phyloP scores from a whole-genome alignment of 2,329 filamentous ascomycete species.

The Ascochyta pisi region DNA sequence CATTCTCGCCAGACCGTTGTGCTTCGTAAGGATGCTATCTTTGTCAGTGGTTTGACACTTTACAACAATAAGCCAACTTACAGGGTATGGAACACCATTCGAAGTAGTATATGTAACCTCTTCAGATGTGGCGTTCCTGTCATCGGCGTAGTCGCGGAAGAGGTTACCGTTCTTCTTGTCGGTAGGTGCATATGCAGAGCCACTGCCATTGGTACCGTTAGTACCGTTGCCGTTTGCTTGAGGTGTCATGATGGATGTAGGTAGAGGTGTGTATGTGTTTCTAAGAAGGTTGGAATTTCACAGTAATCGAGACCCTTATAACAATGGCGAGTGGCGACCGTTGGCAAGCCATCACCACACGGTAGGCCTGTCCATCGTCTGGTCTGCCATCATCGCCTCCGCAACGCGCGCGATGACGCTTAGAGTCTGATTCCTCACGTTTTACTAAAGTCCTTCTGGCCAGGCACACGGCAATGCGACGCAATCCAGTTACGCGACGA shows the following conservation, averaged over 20 bases:
- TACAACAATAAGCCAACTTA: background rate
- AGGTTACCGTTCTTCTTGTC: slow-evolving; percentile 46
- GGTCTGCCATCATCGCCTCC: slow-evolving; percentile 20
- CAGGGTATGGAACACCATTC: slow-evolving; percentile 62
- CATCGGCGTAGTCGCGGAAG: slow-evolving; percentile 54
- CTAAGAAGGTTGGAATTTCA: too few species aligned
- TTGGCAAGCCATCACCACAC: background rate
- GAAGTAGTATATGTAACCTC: slow-evolving; percentile 62
- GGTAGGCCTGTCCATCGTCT: slow-evolving; percentile 3
- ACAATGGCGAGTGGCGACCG: background rate
- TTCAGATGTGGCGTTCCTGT: slow-evolving; percentile 53
- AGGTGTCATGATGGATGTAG: slow-evolving; percentile 8
- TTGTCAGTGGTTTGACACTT: background rate
- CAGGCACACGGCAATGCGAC: slow-evolving; percentile 17
- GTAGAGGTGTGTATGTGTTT: background rate
- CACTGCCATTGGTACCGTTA: slow-evolving; percentile 10
- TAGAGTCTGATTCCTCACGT: slow-evolving; percentile 12
- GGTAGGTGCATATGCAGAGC: slow-evolving; percentile 24
- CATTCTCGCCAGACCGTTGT: slow-evolving; percentile 64
- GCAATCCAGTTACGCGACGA: slow-evolving; percentile 11
- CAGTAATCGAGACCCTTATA: slow-evolving; percentile 2
- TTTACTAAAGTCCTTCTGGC: slow-evolving; percentile 13
- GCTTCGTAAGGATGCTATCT: slow-evolving; percentile 61
- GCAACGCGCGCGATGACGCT: slow-evolving; percentile 26
- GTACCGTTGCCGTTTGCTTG: slow-evolving; percentile 7